These are phyloP conservation scores for Arthroderma sp. DNA, from an alignment of 2,329 filamentous ascomycete genomes.

Conservation along the genomic window DNA sequence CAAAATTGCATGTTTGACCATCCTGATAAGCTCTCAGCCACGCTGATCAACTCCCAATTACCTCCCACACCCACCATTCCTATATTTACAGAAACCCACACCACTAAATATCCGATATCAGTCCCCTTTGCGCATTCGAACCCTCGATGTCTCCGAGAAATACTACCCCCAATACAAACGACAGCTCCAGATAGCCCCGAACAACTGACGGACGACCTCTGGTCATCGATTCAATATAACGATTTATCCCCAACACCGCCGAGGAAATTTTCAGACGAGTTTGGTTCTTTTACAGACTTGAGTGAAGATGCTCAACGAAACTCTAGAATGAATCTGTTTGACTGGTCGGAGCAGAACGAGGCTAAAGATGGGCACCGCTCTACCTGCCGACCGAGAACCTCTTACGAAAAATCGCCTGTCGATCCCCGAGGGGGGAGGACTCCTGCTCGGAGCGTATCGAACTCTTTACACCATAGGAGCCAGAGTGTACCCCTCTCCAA, in stretches of 20 bases:
- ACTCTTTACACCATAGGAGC: slow-evolving; percentile 49
- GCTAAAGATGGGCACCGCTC: slow-evolving; percentile 41
- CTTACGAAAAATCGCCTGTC: slow-evolving; percentile 49
- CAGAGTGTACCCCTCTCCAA: slow-evolving; percentile 51
- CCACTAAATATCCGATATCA: too few relatives aligned
- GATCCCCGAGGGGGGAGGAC: slow-evolving; percentile 44
- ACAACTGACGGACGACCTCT: too few relatives aligned
- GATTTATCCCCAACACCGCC: too few relatives aligned
- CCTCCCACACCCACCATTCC: too few relatives aligned
- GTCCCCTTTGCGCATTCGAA: too few relatives aligned
- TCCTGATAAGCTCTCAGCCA: not conserved
- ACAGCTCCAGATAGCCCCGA: too few relatives aligned
- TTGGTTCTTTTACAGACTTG: slow-evolving; percentile 6
- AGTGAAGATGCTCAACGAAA: slow-evolving; percentile 4
- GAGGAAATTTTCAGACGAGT: too few relatives aligned
- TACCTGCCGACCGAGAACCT: slow-evolving; percentile 46
- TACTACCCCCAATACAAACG: too few relatives aligned
- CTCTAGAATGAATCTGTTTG: slow-evolving; percentile 34
- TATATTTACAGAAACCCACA: too few relatives aligned
- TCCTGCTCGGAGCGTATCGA: slow-evolving; percentile 44
- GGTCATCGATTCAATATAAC: too few relatives aligned
- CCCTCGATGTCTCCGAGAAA: too few relatives aligned
- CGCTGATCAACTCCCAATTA: too few relatives aligned
- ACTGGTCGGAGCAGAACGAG: slow-evolving; percentile 48
- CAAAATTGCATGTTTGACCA: slow-evolving; percentile 51